Evolutionary conservation across 2,329 filamentous ascomycete genomes (phyloP).

Genomic region (Colletotrichum tabaci): DNA sequence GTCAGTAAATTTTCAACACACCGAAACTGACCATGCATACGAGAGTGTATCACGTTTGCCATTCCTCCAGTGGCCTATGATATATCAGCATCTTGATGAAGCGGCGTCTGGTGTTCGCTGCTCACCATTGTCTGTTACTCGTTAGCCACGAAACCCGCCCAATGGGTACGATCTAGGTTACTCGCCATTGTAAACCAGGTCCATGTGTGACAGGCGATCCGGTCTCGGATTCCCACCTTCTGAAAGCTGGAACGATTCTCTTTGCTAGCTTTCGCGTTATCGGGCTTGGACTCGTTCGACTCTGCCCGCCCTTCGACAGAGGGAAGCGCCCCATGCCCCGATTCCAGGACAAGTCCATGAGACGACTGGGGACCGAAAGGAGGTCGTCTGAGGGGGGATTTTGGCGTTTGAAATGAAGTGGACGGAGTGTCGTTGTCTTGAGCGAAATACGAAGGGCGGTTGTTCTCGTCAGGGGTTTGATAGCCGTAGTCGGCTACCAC

Average conservation of each 20-base stretch:
- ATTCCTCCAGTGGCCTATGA: constrained; percentile 69
- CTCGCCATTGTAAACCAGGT: constrained; percentile 80
- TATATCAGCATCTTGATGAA: background rate
- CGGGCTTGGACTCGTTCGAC: constrained; percentile 49
- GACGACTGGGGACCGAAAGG: constrained; percentile 35
- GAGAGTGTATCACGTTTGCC: constrained; percentile 66
- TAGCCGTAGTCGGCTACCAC: constrained; percentile 53
- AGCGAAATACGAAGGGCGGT: constrained; percentile 49
- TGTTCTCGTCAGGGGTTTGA: constrained; percentile 56
- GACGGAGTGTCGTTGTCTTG: constrained; percentile 28
- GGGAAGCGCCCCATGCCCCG: constrained; percentile 15
- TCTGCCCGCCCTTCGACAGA: constrained; percentile 39
- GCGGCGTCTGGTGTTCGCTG: background rate
- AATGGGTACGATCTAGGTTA: background rate
- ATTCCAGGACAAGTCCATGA: constrained; percentile 24
- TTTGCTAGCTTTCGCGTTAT: constrained; percentile 53
- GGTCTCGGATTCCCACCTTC: constrained; percentile 63
- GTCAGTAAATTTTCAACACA: constrained; percentile 72
- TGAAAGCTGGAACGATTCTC: constrained; percentile 37
- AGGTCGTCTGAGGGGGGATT: constrained; percentile 32
- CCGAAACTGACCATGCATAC: constrained; percentile 65
- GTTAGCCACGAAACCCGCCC: constrained; percentile 39
- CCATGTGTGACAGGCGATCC: constrained; percentile 73
- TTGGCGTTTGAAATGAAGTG: constrained; percentile 7
- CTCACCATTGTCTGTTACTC: constrained; percentile 51